Conservation (phyloP, 2,329 filamentous ascomycete genomes). For the Periglandula ipomoeae region DNA sequence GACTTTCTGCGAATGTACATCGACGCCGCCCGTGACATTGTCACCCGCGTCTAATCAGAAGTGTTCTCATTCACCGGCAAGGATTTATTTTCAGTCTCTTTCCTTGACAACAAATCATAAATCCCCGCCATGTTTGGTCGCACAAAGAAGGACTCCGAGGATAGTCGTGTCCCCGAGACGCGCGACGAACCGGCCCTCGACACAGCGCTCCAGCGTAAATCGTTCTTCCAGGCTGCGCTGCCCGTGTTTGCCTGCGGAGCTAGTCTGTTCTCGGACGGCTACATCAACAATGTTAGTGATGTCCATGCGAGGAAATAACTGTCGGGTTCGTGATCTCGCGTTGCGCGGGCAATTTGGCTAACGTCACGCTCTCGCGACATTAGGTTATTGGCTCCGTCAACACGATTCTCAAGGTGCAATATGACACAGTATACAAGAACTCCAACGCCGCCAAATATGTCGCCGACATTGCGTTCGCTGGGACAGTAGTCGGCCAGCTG, state of each 20-base stretch:
- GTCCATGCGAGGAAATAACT: no score
- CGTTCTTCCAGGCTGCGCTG: constrained; percentile 23
- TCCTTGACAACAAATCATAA: background rate
- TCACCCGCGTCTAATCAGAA: background rate
- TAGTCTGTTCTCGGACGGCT: constrained; percentile 85
- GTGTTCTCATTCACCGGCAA: background rate
- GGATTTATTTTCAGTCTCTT: background rate
- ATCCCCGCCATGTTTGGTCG: background rate
- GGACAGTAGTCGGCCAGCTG: constrained; percentile 75
- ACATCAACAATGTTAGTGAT: constrained; percentile 67
- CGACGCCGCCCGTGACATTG: no score
- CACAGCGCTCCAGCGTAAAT: constrained; percentile 9
- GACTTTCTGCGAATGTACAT: no score
- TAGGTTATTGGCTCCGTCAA: constrained; percentile 82
- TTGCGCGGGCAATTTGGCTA: background rate
- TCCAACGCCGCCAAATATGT: constrained; percentile 68
- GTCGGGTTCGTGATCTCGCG: no score
- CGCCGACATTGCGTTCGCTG: constrained; percentile 74
- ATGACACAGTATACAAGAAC: constrained; percentile 57
- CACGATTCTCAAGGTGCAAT: constrained; percentile 62
- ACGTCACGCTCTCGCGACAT: background rate
- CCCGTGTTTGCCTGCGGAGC: constrained; percentile 83
- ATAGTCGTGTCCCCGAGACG: background rate
- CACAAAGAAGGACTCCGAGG: background rate
- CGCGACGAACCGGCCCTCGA: constrained; percentile 7